Percentiles rank a stretch among this genome's conserved stretches.
Conservation (phyloP, 805 yeast species). For the Torulaspora maleeae region DNA sequence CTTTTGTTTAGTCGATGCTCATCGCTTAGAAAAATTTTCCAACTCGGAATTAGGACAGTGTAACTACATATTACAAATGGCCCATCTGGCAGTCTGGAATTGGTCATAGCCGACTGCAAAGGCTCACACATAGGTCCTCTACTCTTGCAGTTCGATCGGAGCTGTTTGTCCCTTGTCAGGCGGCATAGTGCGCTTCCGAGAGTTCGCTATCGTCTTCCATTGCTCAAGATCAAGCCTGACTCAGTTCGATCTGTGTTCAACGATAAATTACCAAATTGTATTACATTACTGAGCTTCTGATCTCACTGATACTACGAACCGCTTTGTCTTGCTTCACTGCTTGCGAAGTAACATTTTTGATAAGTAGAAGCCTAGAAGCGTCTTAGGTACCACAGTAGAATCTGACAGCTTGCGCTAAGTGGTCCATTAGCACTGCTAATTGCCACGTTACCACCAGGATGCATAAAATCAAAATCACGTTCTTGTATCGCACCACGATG, state of each 20-base stretch:
- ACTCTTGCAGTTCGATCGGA: too few relatives aligned
- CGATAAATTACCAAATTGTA: too few relatives aligned
- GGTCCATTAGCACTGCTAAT: slow-evolving; percentile 3
- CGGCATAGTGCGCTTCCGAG: too few relatives aligned
- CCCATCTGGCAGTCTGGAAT: background rate
- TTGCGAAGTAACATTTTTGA: too few relatives aligned
- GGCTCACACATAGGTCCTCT: background rate
- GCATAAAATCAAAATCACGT: background rate
- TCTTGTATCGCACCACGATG: slow-evolving; percentile 4
- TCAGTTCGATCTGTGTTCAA: too few relatives aligned
- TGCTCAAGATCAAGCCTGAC: too few relatives aligned
- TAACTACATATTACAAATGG: background rate
- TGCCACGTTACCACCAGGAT: slow-evolving; percentile 7
- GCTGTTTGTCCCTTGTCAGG: too few relatives aligned
- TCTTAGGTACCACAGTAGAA: background rate
- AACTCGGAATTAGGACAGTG: background rate
- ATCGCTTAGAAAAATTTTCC: slow-evolving; percentile 8
- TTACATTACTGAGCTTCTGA: too few relatives aligned
- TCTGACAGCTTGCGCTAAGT: slow-evolving; percentile 1
- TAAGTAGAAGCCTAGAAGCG: too few relatives aligned
- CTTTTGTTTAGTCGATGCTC: slow-evolving; percentile 3
- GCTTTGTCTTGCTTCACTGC: too few relatives aligned
- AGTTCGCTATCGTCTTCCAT: too few relatives aligned
- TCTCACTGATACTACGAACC: too few relatives aligned
- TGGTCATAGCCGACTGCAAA: background rate